A percentile compares a stretch with the other conserved stretches of the same genome.
phyloP scores from a whole-genome alignment of 2,329 filamentous ascomycete genomes.

The Rhexocercosporidium sp. region DNA sequence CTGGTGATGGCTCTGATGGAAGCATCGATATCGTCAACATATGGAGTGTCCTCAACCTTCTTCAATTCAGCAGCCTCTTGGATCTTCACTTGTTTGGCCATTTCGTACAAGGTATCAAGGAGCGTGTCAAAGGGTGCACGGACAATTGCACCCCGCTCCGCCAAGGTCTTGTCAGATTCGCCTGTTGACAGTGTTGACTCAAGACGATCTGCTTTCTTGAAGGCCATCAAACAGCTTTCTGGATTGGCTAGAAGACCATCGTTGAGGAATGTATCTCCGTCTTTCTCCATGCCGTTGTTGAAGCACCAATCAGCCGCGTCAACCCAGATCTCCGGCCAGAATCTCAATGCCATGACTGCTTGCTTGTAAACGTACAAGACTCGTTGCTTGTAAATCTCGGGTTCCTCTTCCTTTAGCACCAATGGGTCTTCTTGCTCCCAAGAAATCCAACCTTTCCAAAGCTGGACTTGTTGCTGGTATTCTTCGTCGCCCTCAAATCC shows the following conservation, averaged over 20 bases:
- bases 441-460: constrained; percentile 92
- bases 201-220: constrained; percentile 87
- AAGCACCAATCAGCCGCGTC: constrained; percentile 94
- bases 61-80: constrained; percentile 63
- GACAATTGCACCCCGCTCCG: constrained; percentile 66
- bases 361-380: constrained; percentile 93
- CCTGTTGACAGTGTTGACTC: constrained; percentile 79
- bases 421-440: constrained; percentile 96
- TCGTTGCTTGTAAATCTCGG: constrained; percentile 74
- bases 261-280: constrained; percentile 71
- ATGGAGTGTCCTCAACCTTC: constrained; percentile 57
- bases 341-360: constrained; percentile 88
- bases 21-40: constrained; percentile 41
- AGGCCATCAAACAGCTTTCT: constrained; percentile 87
- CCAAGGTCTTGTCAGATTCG: constrained; percentile 72
- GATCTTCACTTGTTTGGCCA: constrained; percentile 75
- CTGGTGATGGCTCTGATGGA: constrained; percentile 47
- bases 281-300: constrained; percentile 71
- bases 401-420: constrained; percentile 82
- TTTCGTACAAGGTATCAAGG: constrained; percentile 84
- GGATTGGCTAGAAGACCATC: constrained; percentile 89
- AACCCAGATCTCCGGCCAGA: constrained; percentile 96
- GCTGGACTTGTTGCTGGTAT: constrained; percentile 79
- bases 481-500: constrained; percentile 89
- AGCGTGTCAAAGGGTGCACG: constrained; percentile 83